Conservation (phyloP, 768 basidiomycete species). For the Flagelloscypha sp. region DNA sequence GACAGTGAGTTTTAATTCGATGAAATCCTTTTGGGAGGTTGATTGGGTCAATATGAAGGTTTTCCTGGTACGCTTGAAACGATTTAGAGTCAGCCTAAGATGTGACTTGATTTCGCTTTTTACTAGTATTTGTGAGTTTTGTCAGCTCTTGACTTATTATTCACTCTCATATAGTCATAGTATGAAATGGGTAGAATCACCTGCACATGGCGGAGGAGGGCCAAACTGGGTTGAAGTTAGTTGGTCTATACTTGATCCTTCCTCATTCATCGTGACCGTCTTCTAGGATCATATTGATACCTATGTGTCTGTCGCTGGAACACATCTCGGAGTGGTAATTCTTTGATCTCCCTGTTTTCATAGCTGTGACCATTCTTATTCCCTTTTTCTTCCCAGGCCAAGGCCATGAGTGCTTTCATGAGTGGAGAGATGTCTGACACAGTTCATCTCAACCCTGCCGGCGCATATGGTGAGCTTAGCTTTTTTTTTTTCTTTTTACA, state of each 20-base stretch:
- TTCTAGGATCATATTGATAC: conserved; percentile 75
- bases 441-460: conserved; percentile 75
- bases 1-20: conserved; percentile 38
- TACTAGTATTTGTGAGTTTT: conserved; percentile 75
- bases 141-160: conserved; percentile 7
- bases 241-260: conserved; percentile 3
- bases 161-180: conserved; percentile 26
- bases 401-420: conserved; percentile 91
- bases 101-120: conserved; percentile 8
- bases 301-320: conserved; percentile 78
- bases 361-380: conserved; percentile 1
- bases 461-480: conserved; percentile 60
- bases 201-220: conserved; percentile 73
- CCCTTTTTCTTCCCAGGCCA: conserved; percentile 45
- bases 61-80: conserved; percentile 31
- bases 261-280: conserved; percentile 5
- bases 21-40: conserved; percentile 1
- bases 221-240: conserved; percentile 84
- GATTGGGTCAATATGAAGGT: conserved; percentile 22
- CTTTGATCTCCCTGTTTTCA: not conserved
- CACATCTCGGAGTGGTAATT: conserved; percentile 52
- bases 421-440: conserved; percentile 97
- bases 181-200: conserved; percentile 95
- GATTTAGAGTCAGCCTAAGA: conserved; percentile 2
- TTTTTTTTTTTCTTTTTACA: not conserved